phyloP scores from a whole-genome alignment of 106 monocot genomes.

The Phalaenopsis aphrodite region DNA sequence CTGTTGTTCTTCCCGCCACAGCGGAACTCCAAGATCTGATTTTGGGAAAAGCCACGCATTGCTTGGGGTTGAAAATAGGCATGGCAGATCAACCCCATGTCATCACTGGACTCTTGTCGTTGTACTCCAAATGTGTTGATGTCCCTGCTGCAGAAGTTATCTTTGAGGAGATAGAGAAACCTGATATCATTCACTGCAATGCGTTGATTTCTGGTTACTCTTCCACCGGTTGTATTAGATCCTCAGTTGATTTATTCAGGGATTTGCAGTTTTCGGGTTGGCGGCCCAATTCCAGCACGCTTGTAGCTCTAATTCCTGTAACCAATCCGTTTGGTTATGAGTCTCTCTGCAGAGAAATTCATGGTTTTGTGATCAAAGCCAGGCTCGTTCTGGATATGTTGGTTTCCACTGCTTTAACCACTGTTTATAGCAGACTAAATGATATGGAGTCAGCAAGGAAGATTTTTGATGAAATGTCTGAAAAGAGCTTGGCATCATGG shows the following conservation, averaged over 20 bases:
- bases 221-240: conserved; percentile 21
- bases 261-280: conserved; percentile 24
- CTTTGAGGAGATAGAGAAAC: conserved; percentile 23
- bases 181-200: conserved; percentile 56
- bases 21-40: conserved; percentile 37
- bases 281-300: conserved; percentile 47
- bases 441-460: conserved; percentile 44
- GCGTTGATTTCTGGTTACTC: conserved; percentile 75
- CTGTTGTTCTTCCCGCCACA: conserved; percentile 42
- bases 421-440: conserved; percentile 56
- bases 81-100: conserved; percentile 27
- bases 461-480: conserved; percentile 47
- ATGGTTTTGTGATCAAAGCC: conserved; percentile 41
- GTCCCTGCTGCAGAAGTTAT: conserved; percentile 21
- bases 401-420: conserved; percentile 58
- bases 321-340: conserved; percentile 47
- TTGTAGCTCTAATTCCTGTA: conserved; percentile 66
- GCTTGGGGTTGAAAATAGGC: conserved; percentile 37
- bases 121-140: conserved; percentile 66
- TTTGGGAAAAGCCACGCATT: conserved; percentile 38
- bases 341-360: conserved; percentile 29
- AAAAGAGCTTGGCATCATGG: conserved; percentile 63
- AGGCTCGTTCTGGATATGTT: conserved; percentile 36
- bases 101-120: conserved; percentile 57
- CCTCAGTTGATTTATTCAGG: conserved; percentile 39